Evolutionary conservation across 495 filamentous ascomycete genomes (phyloP).

Genomic region (Tuber umbilicatum): DNA sequence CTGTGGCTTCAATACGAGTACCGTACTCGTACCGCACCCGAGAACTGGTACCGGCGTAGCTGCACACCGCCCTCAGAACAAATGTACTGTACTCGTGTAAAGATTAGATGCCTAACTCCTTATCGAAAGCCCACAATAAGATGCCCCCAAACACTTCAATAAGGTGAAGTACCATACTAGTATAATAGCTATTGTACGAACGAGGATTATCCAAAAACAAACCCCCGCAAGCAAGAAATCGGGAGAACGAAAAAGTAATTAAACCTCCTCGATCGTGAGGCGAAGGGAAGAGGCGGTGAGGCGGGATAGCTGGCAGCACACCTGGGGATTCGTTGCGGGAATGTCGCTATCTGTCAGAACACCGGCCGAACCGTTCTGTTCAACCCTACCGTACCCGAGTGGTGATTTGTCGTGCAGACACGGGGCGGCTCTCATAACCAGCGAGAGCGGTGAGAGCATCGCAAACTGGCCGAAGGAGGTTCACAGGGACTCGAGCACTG

Average conservation of each 20-base stretch:
- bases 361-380: neutral
- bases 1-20: neutral
- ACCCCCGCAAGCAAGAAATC: neutral
- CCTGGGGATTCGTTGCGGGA: neutral
- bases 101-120: neutral
- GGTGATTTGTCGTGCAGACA: neutral
- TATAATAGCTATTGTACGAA: neutral
- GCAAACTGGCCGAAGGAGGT: neutral
- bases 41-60: no score
- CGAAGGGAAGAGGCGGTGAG: neutral
- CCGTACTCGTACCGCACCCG: no score
- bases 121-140: neutral
- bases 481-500: no score
- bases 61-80: neutral
- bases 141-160: neutral
- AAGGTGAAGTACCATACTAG: neutral
- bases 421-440: neutral
- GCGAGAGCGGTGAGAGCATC: neutral
- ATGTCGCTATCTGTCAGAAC: neutral
- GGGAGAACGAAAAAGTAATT: neutral
- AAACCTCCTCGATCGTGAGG: neutral
- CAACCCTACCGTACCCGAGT: no score
- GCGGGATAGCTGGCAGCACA: neutral
- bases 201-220: neutral
- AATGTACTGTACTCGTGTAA: no score